Evolutionary conservation across 148 eudicot species (phyloP).

Genomic region (Camellia lanceoleosa): DNA sequence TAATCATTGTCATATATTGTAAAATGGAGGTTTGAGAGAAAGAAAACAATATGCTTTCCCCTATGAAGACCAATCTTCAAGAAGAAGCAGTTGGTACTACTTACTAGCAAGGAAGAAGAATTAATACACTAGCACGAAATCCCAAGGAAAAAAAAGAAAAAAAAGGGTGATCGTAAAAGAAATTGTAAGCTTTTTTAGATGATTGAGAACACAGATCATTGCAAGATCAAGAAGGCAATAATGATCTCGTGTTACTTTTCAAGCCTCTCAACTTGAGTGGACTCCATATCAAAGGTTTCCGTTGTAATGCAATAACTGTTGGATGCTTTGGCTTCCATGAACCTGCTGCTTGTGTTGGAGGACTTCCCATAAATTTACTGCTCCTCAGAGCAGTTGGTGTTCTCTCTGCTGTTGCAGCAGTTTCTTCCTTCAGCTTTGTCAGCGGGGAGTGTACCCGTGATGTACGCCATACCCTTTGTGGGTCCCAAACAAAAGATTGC

Average conservation of each 20-base stretch:
- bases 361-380: conserved; percentile 76
- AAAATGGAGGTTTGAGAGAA: neutral
- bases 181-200: neutral
- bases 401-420: conserved; percentile 33
- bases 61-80: neutral
- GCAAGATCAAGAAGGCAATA: conserved; percentile 29
- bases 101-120: conserved; percentile 12
- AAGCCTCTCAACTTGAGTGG: conserved; percentile 51
- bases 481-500: conserved; percentile 59
- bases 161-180: neutral
- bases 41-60: neutral
- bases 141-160: neutral
- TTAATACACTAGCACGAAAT: neutral
- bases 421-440: conserved; percentile 28
- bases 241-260: conserved; percentile 49
- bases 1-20: neutral
- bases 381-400: conserved; percentile 50
- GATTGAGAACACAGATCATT: neutral
- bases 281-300: conserved; percentile 79
- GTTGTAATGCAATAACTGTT: conserved; percentile 69
- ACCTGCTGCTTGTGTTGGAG: conserved; percentile 53
- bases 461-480: conserved; percentile 60
- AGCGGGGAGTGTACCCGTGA: conserved; percentile 53
- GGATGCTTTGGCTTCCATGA: conserved; percentile 92
- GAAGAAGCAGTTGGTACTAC: too few relatives aligned